These are phyloP conservation scores for Melocanna baccifera DNA, from an alignment of 176 grass and related monocot species.

Conservation along the genomic window DNA sequence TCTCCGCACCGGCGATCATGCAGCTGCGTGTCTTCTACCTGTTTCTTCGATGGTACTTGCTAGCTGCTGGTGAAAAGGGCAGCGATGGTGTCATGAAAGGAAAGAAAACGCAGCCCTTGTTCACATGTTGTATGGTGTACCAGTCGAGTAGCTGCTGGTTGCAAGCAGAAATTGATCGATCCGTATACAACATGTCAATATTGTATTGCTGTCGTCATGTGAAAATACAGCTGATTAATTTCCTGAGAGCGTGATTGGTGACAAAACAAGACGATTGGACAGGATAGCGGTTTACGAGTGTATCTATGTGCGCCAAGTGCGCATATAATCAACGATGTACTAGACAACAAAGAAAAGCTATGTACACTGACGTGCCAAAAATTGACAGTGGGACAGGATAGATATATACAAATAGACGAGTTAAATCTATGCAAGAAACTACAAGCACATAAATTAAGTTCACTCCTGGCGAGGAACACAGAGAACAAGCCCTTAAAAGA, in stretches of 20 bases:
- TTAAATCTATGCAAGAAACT: background rate
- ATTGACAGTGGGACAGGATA: background rate
- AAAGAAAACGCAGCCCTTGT: background rate
- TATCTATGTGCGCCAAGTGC: background rate
- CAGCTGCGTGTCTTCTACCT: background rate
- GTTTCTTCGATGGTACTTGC: background rate
- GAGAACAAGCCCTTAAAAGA: slow-evolving; percentile 20
- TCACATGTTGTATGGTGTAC: too few species aligned
- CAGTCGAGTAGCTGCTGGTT: background rate
- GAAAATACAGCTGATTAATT: background rate
- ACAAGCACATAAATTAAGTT: slow-evolving; percentile 7
- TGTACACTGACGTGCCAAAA: background rate
- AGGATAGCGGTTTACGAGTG: background rate
- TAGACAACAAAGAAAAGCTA: background rate
- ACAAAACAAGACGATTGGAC: slow-evolving; percentile 11
- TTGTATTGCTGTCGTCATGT: background rate
- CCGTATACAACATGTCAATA: background rate
- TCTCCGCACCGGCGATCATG: background rate
- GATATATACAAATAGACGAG: background rate
- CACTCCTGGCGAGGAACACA: background rate
- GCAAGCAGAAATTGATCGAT: background rate
- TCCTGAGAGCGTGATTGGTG: background rate
- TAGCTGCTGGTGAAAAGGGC: background rate
- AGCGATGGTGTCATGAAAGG: background rate
- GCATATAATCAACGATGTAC: background rate